Evolutionary conservation across 768 basidiomycete species (phyloP).

Genomic region (Boletus subparvulus): DNA sequence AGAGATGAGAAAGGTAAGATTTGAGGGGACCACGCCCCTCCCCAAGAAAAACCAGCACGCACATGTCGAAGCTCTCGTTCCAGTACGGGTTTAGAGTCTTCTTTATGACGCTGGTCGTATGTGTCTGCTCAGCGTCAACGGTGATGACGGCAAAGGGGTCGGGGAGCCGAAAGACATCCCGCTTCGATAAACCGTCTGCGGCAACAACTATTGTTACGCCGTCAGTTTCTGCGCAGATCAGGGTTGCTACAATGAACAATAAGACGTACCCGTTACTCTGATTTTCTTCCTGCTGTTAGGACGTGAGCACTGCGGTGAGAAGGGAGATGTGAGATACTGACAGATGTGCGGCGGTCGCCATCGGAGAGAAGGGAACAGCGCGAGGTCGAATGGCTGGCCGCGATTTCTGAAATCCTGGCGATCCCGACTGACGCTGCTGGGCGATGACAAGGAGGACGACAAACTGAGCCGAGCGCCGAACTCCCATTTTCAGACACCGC

Average conservation of each 20-base stretch:
- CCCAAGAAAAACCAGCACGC: slow-evolving; percentile 25
- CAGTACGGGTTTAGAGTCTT: slow-evolving; percentile 94
- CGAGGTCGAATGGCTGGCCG: background rate
- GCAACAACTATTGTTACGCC: slow-evolving; percentile 70
- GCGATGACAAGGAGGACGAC: slow-evolving; percentile 20
- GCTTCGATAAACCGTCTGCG: slow-evolving; percentile 89
- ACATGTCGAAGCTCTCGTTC: slow-evolving; percentile 99
- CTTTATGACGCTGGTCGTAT: slow-evolving; percentile 96
- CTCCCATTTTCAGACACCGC: slow-evolving; percentile 34
- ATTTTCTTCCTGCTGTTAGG: slow-evolving; percentile 62
- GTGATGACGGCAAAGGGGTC: slow-evolving; percentile 99
- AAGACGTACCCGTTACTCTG: slow-evolving; percentile 64
- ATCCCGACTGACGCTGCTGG: slow-evolving; percentile 1
- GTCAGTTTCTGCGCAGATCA: slow-evolving; percentile 1
- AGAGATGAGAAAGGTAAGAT: slow-evolving; percentile 5
- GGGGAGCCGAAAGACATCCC: slow-evolving; percentile 93
- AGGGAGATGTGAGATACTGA: slow-evolving; percentile 12
- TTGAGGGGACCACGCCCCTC: background rate
- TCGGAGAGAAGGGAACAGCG: slow-evolving; percentile 8
- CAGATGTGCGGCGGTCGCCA: slow-evolving; percentile 32
- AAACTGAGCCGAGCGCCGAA: slow-evolving; percentile 10
- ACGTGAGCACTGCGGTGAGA: slow-evolving; percentile 11
- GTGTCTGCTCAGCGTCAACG: slow-evolving; percentile 96
- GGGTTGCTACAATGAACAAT: background rate
- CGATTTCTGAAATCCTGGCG: background rate